Evolutionary conservation across 2,329 filamentous ascomycete species (phyloP), one percentile per base, ranked within the genome.

Genomic region (Aspergillus tubingensis): DNA sequence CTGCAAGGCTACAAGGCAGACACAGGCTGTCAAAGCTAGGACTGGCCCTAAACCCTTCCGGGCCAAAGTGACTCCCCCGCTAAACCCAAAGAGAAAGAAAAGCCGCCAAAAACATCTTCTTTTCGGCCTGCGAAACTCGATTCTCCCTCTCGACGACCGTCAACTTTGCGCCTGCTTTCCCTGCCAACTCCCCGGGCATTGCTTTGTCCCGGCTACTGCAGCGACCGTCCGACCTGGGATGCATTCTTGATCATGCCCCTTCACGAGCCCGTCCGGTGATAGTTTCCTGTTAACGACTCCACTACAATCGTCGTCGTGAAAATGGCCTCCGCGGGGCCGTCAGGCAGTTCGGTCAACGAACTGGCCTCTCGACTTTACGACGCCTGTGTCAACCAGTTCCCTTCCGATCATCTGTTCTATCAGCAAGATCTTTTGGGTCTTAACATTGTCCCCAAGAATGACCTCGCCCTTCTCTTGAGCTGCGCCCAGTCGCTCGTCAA

Each of bases 311-410:
- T 36, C 65, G 62, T 56, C 61, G 60, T 66, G 59, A 70, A 64
- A 61, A 76, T 76, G 73, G 68, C 73, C 62, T 71, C 76, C 62
- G 70, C 73, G 58, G 73, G 71, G 62, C 65, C 73, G 54, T 68
- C 71, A 55, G 60, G 65, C 63, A 62, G 60, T 65, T 70, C 60
- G 60, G 71, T 67, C 61, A 67, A 65, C 67, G 75, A 77, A 64
- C 75, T 81, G 58, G 79, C 79, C 55, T 74, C 77, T 25, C 73
- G 74, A 58, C 73, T 82, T 47, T 82, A 82, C 70, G 74, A 78
- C 49, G 75, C 74, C 65, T 82, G 80, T 59, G 61, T 73, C 23
- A 71, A 72, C 51, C 74, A 74, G 52, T 77, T 74, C 60, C 67
- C 76, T 30, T 59, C 73, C 27, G 79, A 80, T 57, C 76, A 79